Conservation (phyloP, 2,329 filamentous ascomycete genomes). For the Scedosporium aurantiacum region DNA sequence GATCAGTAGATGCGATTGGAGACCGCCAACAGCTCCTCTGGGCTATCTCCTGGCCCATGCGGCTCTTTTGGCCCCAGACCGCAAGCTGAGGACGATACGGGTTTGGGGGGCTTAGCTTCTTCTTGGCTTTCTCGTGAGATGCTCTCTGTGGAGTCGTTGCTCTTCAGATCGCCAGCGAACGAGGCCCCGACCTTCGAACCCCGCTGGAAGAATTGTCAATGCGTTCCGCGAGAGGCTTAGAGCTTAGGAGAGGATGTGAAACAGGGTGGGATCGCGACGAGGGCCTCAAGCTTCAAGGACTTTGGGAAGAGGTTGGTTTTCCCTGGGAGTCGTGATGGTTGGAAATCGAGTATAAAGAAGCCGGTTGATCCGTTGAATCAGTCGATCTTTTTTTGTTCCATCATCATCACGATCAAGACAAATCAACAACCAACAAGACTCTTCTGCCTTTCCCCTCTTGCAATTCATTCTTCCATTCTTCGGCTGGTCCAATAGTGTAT, state of each 20-base stretch:
- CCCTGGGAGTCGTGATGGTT: background rate
- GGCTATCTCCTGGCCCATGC: background rate
- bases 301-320: background rate
- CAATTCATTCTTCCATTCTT: background rate
- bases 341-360: background rate
- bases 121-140: background rate
- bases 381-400: background rate
- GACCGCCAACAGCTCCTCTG: background rate
- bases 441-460: background rate
- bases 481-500: slow-evolving; percentile 4
- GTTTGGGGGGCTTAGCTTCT: background rate
- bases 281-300: background rate
- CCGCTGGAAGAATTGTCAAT: background rate
- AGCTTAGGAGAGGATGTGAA: background rate
- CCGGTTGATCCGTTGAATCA: background rate
- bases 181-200: background rate
- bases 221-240: background rate
- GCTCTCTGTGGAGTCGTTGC: background rate
- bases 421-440: background rate
- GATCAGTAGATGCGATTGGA: background rate
- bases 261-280: background rate
- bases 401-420: background rate
- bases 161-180: background rate
- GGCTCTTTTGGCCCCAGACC: background rate
- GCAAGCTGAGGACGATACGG: slow-evolving; percentile 1